Conservation (phyloP, 2,329 filamentous ascomycete genomes). For the Calycina herbarum region DNA sequence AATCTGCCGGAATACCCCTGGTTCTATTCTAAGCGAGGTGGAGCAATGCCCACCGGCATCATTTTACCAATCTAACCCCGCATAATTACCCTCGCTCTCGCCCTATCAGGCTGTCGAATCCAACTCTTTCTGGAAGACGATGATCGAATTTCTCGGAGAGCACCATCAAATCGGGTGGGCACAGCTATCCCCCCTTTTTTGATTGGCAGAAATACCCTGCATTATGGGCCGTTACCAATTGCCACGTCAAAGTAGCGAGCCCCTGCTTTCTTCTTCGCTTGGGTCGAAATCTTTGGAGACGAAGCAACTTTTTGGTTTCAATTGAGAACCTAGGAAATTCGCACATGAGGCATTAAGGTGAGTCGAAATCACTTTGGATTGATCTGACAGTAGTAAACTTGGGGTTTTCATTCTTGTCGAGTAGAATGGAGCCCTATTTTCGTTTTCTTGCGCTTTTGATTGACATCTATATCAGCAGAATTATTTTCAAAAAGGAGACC, state of each 20-base stretch:
- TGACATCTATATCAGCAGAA: neutral
- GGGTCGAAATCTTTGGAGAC: neutral
- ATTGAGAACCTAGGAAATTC: neutral
- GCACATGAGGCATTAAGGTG: neutral
- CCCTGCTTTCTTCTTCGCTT: neutral
- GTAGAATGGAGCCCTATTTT: no score
- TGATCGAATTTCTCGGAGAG: neutral
- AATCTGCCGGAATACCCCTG: constrained; percentile 1
- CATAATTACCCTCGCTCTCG: neutral
- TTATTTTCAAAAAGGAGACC: neutral
- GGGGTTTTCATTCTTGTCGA: no score
- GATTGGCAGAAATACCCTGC: neutral
- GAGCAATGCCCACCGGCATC: neutral
- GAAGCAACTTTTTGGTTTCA: neutral
- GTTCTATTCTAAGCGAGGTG: neutral
- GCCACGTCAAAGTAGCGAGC: constrained; percentile 3
- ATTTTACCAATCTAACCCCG: neutral
- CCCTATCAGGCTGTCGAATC: neutral
- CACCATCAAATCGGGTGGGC: neutral
- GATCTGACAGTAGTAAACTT: no score
- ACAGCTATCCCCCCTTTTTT: neutral
- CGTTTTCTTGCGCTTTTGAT: neutral
- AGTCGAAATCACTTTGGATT: no score
- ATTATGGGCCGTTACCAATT: neutral
- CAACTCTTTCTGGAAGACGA: constrained; percentile 4